Conservation (phyloP, 495 filamentous ascomycete genomes). For the Diplogelasinospora grovesii region DNA sequence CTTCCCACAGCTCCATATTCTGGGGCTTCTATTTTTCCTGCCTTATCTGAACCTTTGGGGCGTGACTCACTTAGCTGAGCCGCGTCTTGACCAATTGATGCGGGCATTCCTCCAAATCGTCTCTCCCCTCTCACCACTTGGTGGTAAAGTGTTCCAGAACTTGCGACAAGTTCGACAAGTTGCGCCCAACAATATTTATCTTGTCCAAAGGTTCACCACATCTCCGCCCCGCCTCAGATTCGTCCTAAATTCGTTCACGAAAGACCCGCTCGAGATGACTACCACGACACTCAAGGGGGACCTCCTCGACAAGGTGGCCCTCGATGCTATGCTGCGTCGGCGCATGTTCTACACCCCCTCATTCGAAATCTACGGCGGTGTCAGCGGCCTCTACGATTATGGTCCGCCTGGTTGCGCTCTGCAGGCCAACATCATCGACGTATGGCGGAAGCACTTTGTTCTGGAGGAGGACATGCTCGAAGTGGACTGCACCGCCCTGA, state of each 20-base stretch:
- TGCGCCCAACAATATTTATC: conserved; percentile 10
- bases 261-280: conserved; percentile 38
- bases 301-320: conserved; percentile 68
- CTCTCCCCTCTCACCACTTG: conserved; percentile 18
- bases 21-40: too few relatives aligned
- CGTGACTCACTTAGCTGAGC: conserved; percentile 26
- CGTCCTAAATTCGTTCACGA: not conserved
- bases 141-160: conserved; percentile 20
- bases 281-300: conserved; percentile 78
- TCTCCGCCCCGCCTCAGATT: conserved; percentile 15
- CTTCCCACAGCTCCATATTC: too few relatives aligned
- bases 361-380: conserved; percentile 90
- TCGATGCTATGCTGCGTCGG: conserved; percentile 80
- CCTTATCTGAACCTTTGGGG: too few relatives aligned
- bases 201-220: conserved; percentile 12
- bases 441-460: conserved; percentile 90
- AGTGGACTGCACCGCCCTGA: conserved; percentile 78
- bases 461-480: conserved; percentile 86
- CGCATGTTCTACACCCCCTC: conserved; percentile 91
- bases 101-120: conserved; percentile 14
- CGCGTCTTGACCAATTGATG: conserved; percentile 16
- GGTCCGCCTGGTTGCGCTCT: conserved; percentile 76
- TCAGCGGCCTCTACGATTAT: conserved; percentile 79
- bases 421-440: conserved; percentile 78
- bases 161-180: conserved; percentile 8